These are phyloP conservation scores for Saccharomycopsis synnaedendra DNA, from an alignment of 805 yeast species.

Conservation along the genomic window DNA sequence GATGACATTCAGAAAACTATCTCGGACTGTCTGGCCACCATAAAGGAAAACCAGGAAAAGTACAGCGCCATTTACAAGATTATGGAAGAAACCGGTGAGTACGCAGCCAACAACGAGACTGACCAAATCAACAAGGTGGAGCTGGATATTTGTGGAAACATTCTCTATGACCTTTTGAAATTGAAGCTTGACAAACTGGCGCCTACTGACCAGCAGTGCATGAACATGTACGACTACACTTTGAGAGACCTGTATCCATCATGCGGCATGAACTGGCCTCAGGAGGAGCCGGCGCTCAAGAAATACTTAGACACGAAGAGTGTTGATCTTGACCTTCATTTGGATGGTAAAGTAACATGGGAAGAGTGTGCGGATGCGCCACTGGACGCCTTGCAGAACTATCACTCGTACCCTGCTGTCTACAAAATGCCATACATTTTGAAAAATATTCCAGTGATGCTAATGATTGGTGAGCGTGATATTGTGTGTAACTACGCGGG, in stretches of 20 bases:
- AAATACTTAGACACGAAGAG: constrained; percentile 38
- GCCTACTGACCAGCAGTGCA: constrained; percentile 36
- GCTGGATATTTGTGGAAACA: not conserved
- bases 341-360: constrained; percentile 44
- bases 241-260: constrained; percentile 65
- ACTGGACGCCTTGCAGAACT: constrained; percentile 36
- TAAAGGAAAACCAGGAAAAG: not conserved
- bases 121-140: constrained; percentile 9
- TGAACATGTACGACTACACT: constrained; percentile 75
- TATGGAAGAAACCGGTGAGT: constrained; percentile 14
- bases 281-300: constrained; percentile 37
- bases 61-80: constrained; percentile 6
- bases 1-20: constrained; percentile 6
- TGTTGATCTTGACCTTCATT: constrained; percentile 44
- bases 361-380: constrained; percentile 64
- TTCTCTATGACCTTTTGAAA: constrained; percentile 6
- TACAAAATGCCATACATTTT: constrained; percentile 45
- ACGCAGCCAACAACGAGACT: constrained; percentile 6
- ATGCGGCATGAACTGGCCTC: constrained; percentile 95
- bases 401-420: constrained; percentile 35
- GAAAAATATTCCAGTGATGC: constrained; percentile 42
- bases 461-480: constrained; percentile 84
- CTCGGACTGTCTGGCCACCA: constrained; percentile 1
- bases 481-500: constrained; percentile 79
- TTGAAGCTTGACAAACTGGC: constrained; percentile 5